Evolutionary conservation across 345 rosid genomes (phyloP).

Genomic region (Hibiscus mutabilis): DNA sequence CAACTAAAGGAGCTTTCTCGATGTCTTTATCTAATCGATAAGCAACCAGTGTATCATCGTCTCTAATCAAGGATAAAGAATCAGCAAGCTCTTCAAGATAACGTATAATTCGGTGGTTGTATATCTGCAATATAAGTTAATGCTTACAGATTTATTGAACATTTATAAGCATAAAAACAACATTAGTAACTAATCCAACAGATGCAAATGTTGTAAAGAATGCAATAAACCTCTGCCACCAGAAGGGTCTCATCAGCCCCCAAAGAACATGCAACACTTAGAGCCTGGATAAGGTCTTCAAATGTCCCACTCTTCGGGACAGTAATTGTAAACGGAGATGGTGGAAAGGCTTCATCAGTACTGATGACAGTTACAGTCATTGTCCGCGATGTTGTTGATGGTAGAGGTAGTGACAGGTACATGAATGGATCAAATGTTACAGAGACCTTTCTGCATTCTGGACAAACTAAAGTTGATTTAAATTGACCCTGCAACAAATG

Average conservation of each 20-base stretch:
- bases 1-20: constrained; percentile 47
- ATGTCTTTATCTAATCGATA: constrained; percentile 59
- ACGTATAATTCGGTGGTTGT: constrained; percentile 70
- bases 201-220: constrained; percentile 14
- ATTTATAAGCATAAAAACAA: constrained; percentile 12
- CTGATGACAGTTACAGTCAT: constrained; percentile 86
- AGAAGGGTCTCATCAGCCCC: constrained; percentile 68
- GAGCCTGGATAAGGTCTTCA: constrained; percentile 75
- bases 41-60: constrained; percentile 80
- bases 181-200: not conserved
- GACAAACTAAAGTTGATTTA: constrained; percentile 96
- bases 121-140: constrained; percentile 49
- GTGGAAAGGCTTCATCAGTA: constrained; percentile 53
- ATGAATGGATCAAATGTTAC: constrained; percentile 95
- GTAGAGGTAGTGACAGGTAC: constrained; percentile 89
- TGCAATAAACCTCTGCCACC: constrained; percentile 76
- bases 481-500: constrained; percentile 74
- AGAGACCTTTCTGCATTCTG: constrained; percentile 85
- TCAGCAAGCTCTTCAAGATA: constrained; percentile 80
- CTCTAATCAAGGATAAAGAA: constrained; percentile 80
- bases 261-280: constrained; percentile 68
- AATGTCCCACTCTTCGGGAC: constrained; percentile 82
- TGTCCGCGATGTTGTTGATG: constrained; percentile 73
- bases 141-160: constrained; percentile 14
- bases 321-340: constrained; percentile 53